phyloP scores from a whole-genome alignment of 306 rosid species.

The Acacia acuminata region DNA sequence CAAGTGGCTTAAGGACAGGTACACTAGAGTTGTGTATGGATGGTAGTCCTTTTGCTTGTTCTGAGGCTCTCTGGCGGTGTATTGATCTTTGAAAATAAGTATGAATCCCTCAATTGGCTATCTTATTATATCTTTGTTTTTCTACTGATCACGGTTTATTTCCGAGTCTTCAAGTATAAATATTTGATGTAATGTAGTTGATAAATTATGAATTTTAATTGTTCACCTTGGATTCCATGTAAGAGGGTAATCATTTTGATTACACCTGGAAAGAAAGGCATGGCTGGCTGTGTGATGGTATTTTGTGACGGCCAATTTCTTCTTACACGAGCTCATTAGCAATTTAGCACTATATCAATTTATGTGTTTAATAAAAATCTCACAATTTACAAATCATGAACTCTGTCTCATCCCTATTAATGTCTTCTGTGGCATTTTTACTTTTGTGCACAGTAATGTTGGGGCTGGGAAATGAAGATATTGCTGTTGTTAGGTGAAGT shows the following conservation, averaged over 20 bases:
- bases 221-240: slow-evolving; percentile 26
- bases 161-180: slow-evolving; percentile 13
- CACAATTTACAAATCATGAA: not conserved
- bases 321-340: not conserved
- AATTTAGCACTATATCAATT: not conserved
- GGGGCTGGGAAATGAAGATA: slow-evolving; percentile 5
- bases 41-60: slow-evolving; percentile 33
- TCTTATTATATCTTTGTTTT: slow-evolving; percentile 8
- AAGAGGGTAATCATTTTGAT: slow-evolving; percentile 22
- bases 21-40: slow-evolving; percentile 69
- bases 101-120: not conserved
- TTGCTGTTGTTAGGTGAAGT: slow-evolving; percentile 5
- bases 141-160: slow-evolving; percentile 4
- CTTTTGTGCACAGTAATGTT: slow-evolving; percentile 19
- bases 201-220: slow-evolving; percentile 35
- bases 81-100: slow-evolving; percentile 4
- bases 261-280: not conserved
- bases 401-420: not conserved
- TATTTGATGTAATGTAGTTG: slow-evolving; percentile 34
- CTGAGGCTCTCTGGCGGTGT: not conserved
- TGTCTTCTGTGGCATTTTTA: slow-evolving; percentile 4
- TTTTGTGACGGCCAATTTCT: slow-evolving; percentile 9
- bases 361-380: not conserved
- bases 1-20: slow-evolving; percentile 85
- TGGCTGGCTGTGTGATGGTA: not conserved